Conservation (phyloP, 495 filamentous ascomycete species). For the Astrothelium subdiscretum region DNA sequence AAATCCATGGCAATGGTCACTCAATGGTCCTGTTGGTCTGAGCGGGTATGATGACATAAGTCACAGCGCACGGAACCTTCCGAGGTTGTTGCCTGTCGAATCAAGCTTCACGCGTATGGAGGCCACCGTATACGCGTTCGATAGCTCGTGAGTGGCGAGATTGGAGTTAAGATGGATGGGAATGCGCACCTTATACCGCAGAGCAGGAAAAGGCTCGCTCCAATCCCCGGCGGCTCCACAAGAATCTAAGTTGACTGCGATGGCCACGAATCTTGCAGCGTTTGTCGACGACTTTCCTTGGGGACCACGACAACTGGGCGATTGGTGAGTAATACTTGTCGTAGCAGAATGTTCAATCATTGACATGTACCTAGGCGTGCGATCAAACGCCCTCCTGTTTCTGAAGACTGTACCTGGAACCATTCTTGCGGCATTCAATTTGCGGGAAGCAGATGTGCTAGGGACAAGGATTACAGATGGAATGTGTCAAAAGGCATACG, state of each 20-base stretch:
- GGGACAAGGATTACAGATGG: not conserved
- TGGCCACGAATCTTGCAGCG: not conserved
- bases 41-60: not conserved
- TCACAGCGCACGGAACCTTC: not conserved
- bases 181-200: not conserved
- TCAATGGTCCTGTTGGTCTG: too few relatives aligned
- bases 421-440: not conserved
- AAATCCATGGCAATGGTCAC: too few relatives aligned
- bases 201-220: not conserved
- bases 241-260: not conserved
- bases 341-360: not conserved
- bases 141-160: not conserved
- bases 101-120: not conserved
- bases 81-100: not conserved
- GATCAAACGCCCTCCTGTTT: not conserved
- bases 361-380: not conserved
- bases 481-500: not conserved
- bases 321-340: not conserved
- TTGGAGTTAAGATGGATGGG: not conserved
- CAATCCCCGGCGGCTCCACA: not conserved
- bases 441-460: not conserved
- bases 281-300: not conserved
- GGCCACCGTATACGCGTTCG: not conserved
- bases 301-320: not conserved
- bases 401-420: not conserved